Evolutionary conservation across 2,329 filamentous ascomycete species (phyloP).

Genomic region (Colletotrichum paranaense): DNA sequence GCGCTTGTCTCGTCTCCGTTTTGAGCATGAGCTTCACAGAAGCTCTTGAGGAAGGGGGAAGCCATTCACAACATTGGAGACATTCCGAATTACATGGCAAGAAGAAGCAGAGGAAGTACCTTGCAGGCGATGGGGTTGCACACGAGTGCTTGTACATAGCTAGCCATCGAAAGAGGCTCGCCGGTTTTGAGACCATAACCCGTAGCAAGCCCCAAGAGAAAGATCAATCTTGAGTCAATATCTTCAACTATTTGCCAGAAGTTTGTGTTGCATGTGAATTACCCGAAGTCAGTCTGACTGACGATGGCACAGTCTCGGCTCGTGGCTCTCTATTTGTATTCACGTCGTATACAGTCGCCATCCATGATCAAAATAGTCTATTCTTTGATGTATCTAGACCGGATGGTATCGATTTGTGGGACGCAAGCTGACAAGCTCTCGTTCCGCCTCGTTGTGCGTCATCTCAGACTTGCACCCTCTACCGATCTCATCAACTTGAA

Average conservation of each 20-base stretch:
- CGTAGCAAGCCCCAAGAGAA: constrained; percentile 17
- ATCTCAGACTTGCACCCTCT: no score
- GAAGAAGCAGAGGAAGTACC: background rate
- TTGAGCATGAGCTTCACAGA: background rate
- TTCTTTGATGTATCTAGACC: no score
- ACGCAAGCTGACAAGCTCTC: no score
- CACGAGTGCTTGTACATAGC: constrained; percentile 3
- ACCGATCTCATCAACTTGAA: no score
- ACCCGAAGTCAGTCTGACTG: background rate
- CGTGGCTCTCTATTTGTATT: no score
- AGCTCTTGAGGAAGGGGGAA: background rate
- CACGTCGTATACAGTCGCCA: no score
- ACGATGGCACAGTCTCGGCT: no score
- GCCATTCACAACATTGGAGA: background rate
- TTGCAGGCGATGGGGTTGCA: constrained; percentile 23
- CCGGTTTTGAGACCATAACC: constrained; percentile 9
- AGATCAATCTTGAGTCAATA: background rate
- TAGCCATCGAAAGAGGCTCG: background rate
- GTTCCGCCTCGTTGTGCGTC: no score
- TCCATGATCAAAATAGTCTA: no score
- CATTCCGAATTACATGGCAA: background rate
- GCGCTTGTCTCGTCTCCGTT: constrained; percentile 7
- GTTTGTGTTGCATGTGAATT: background rate
- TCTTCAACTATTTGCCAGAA: background rate
- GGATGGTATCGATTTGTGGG: no score